These are phyloP conservation scores for Candida pseudoviswanathii DNA, from an alignment of 1,139 yeast species.

Conservation along the genomic window DNA sequence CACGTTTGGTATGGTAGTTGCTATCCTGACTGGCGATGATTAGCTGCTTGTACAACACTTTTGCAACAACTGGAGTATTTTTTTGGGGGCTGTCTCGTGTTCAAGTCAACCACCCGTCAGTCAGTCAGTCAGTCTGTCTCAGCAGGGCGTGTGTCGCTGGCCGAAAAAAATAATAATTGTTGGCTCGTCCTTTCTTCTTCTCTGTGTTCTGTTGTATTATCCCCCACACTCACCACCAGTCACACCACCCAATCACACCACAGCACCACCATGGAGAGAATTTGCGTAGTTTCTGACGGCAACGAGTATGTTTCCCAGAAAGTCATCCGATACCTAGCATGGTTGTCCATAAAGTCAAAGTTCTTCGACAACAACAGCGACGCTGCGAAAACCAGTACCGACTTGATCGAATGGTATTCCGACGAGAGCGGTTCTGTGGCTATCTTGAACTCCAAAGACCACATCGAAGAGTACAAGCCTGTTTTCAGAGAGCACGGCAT, in stretches of 20 bases:
- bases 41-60: too few relatives aligned
- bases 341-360: constrained; percentile 87
- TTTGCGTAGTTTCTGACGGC: constrained; percentile 69
- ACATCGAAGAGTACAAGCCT: constrained; percentile 71
- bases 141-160: too few relatives aligned
- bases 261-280: constrained; percentile 29
- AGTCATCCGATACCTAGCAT: constrained; percentile 83
- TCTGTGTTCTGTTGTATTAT: background rate
- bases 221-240: background rate
- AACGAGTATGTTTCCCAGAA: constrained; percentile 81
- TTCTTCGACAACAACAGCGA: constrained; percentile 54
- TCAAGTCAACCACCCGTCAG: too few relatives aligned
- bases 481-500: constrained; percentile 69
- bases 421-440: constrained; percentile 87
- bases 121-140: too few relatives aligned
- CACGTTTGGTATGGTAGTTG: too few relatives aligned
- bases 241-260: background rate
- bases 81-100: too few relatives aligned
- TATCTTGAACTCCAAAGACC: constrained; percentile 83
- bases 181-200: too few relatives aligned
- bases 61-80: too few relatives aligned
- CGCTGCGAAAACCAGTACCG: constrained; percentile 58
- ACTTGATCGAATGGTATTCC: constrained; percentile 85
- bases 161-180: too few relatives aligned
- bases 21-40: too few relatives aligned